phyloP scores from a whole-genome alignment of 129 eudicot species.

The Artemisia annua region DNA sequence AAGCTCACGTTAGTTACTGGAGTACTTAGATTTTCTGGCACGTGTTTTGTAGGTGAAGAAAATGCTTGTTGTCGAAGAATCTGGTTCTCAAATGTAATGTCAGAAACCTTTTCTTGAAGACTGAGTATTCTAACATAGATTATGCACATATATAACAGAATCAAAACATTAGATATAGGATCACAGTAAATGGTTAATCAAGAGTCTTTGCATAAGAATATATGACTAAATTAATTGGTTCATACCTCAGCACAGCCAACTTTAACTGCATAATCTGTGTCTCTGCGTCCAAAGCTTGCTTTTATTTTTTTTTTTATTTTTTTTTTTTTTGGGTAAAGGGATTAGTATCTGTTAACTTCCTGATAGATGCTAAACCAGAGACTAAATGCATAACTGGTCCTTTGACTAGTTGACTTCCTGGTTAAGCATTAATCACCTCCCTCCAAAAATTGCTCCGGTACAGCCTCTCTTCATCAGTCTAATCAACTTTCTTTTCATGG shows the following conservation, averaged over 20 bases:
- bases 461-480: constrained; percentile 76
- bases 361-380: too few relatives aligned
- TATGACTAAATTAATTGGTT: background rate
- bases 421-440: too few relatives aligned
- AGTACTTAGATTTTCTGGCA: background rate
- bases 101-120: constrained; percentile 75
- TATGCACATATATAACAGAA: constrained; percentile 18
- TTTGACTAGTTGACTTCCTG: too few relatives aligned
- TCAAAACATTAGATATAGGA: background rate
- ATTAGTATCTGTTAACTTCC: too few relatives aligned
- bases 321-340: too few relatives aligned
- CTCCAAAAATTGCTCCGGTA: too few relatives aligned
- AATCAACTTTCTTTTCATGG: constrained; percentile 63
- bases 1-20: constrained; percentile 33
- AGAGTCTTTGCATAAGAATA: too few relatives aligned
- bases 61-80: constrained; percentile 61
- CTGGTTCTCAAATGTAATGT: constrained; percentile 69
- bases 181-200: background rate
- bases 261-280: constrained; percentile 62
- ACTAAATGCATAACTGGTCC: too few relatives aligned
- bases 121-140: constrained; percentile 31
- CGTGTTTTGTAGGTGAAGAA: constrained; percentile 6
- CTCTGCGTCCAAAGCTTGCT: constrained; percentile 81
- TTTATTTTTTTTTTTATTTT: too few relatives aligned
- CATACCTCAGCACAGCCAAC: constrained; percentile 67